Base-by-base conservation (phyloP, 805 yeast genomes). In the Candida alai region DNA sequence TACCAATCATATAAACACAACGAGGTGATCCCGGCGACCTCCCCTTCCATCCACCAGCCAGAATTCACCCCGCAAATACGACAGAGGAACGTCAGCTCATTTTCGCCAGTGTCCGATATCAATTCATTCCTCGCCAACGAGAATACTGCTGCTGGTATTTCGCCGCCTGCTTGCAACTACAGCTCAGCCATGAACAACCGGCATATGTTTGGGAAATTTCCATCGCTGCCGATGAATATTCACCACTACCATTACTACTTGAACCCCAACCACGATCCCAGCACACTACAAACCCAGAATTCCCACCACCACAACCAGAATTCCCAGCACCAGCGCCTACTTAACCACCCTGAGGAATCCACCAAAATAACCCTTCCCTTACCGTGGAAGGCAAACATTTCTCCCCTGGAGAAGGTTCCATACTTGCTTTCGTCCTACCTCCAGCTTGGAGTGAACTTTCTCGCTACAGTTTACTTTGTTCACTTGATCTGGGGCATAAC, bases 361-460 rank as follows among this genome's bases (percentile, higher is more conserved):
- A 36, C 17, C 36, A 23, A 27, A 11, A 19, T 37, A 11, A 39
- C 20, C 10, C 57, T 80, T 20, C 86, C 86, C 1, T 60, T 62
- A 2, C 84, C 85, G 0, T 79, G 85, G 85, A 70, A 74, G 5
- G 37, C 62, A 5, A 47, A 56, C 5, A 72, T 78, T 3, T 49
- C 60, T 9, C 84, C 86, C 3, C 63, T 59, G 13, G 76, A 73
- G 19, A 69, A 68, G 38, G 55, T 65, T 0, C 76, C 83, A 5
- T 82, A 82, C 47, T 49, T 76, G 19, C 49, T 80, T 7, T 68
- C 80, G 7, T 75, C 88, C 10, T 79, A 80, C 44, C 51, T 80
- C 21, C 89, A 82, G 52, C 45, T 80, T 6, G 30, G 66, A 2
- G 49, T 76, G 39, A 82, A 82, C 47, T 51, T 68, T 2, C 36